A percentile compares a stretch with the other conserved stretches of the same genome.
phyloP scores from a whole-genome alignment of 1,284 basidiomycete genomes.

The Moesziomyces sp. region DNA sequence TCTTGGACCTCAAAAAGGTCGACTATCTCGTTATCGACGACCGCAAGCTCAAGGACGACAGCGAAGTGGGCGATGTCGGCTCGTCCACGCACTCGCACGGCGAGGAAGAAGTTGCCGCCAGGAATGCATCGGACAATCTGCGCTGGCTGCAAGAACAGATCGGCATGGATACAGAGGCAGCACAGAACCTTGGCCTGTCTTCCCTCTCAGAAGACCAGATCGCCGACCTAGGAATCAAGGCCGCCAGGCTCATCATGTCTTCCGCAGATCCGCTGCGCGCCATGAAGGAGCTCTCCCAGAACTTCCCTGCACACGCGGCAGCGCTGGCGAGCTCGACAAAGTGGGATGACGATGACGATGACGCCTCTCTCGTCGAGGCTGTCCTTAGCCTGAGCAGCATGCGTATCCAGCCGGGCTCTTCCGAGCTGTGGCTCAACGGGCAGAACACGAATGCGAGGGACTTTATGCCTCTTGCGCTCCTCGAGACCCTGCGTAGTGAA shows the following conservation, averaged over 20 bases:
- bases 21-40: slow-evolving; percentile 86
- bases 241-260: slow-evolving; percentile 45
- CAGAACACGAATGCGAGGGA: slow-evolving; percentile 28
- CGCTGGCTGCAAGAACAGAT: slow-evolving; percentile 39
- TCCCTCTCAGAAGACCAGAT: slow-evolving; percentile 37
- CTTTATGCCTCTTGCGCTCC: slow-evolving; percentile 40
- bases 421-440: slow-evolving; percentile 65
- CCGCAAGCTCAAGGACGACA: slow-evolving; percentile 52
- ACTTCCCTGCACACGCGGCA: slow-evolving; percentile 59
- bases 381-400: slow-evolving; percentile 31
- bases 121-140: slow-evolving; percentile 6
- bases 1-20: slow-evolving; percentile 93
- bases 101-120: slow-evolving; percentile 12
- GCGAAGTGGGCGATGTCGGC: slow-evolving; percentile 31
- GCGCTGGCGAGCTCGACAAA: slow-evolving; percentile 46
- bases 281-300: slow-evolving; percentile 55
- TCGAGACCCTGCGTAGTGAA: slow-evolving; percentile 75
- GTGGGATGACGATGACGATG: slow-evolving; percentile 24
- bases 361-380: slow-evolving; percentile 34
- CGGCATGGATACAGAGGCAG: slow-evolving; percentile 9
- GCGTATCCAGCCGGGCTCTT: slow-evolving; percentile 47
- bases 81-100: slow-evolving; percentile 6
- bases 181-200: slow-evolving; percentile 1
- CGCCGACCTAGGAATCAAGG: slow-evolving; percentile 43
- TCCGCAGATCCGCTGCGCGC: slow-evolving; percentile 60